Evolutionary conservation across 2,329 filamentous ascomycete genomes (phyloP).

Genomic region (Trichoderma hamatum): DNA sequence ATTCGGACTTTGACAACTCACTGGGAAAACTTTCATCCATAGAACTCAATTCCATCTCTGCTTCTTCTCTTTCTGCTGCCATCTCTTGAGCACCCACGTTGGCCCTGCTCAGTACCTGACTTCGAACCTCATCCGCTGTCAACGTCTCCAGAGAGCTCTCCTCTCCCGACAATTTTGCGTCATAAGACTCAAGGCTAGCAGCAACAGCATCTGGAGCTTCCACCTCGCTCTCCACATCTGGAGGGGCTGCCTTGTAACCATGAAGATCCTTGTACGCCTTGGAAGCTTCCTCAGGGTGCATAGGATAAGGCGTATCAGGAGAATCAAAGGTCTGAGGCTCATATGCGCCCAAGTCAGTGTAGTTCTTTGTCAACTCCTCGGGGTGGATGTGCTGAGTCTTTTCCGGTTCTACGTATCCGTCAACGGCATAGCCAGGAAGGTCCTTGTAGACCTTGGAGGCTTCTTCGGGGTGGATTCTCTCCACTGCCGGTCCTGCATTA

Average conservation of each 20-base stretch:
- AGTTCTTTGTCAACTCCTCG: constrained; percentile 45
- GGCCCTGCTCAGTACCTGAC: constrained; percentile 38
- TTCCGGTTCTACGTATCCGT: constrained; percentile 38
- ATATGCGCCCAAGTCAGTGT: constrained; percentile 49
- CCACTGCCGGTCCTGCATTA: constrained; percentile 32
- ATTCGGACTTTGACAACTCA: constrained; percentile 35
- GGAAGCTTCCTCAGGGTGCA: constrained; percentile 41
- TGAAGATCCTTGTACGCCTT: constrained; percentile 48
- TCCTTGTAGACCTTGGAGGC: constrained; percentile 43
- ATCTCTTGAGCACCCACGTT: constrained; percentile 29
- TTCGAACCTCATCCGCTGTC: constrained; percentile 40
- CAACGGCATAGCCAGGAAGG: constrained; percentile 38
- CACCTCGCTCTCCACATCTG: constrained; percentile 43
- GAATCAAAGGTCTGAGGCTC: constrained; percentile 38
- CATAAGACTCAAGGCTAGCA: too few relatives aligned
- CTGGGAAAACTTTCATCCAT: constrained; percentile 49
- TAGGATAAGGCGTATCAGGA: constrained; percentile 33
- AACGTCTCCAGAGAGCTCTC: constrained; percentile 32
- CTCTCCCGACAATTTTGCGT: constrained; percentile 38
- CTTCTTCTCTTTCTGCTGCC: constrained; percentile 35
- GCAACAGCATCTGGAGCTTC: too few relatives aligned
- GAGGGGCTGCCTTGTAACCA: constrained; percentile 43
- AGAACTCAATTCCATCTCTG: constrained; percentile 41
- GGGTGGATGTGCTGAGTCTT: constrained; percentile 39
- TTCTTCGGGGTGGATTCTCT: constrained; percentile 40